Base-by-base conservation (phyloP, 2,329 filamentous ascomycete genomes). In the Lachnellula hyalina region DNA sequence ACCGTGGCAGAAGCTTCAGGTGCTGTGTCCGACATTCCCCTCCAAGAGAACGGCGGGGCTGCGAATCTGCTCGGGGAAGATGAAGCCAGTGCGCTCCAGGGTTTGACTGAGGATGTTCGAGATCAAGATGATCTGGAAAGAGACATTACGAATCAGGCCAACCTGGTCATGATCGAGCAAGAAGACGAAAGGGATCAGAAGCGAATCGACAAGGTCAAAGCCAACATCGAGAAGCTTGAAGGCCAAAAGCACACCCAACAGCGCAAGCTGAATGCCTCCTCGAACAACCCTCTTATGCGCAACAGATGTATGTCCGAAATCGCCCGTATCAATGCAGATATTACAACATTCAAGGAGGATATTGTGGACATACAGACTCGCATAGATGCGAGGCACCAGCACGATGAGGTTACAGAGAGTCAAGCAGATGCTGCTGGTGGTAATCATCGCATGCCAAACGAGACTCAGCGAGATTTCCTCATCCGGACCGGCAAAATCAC, bases 401-500 rank as follows among this genome's bases (percentile, higher is more conserved):
- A 78, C 35, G 73, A 75, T 45, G 74, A 74, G 11, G 71, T 72
- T 3, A 72, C 74, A 1, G 74, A 76, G 9, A 72, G 72, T 19
- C 71, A 75, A 34, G 66, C 68, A 14, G 72, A 75, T 51, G 73
- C 76, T 25, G 65, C 72, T 4, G 75, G 73, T 47, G 80, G 79
- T 28, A 83, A 80, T 51, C 78, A 79, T 55, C 83, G 82, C 52
- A 73, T 93, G 54, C 84, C 89, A 1, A 89, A 89, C 57, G 94
- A 97, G 74, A 90, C 82, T 23, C 85, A 90, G 57, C 83, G 92
- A 49, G 92, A 96, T 47, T 99, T 89, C 68, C 80, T 99, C 47
- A 94, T 99, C 48, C 85, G 94, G 28, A 99, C 93, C 0, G 94
- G 94, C 58, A 97, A 97, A 73, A 97, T 99, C 63, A 99, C 94